phyloP scores from a whole-genome alignment of 2,329 filamentous ascomycete genomes.

The Huntiella savannae region DNA sequence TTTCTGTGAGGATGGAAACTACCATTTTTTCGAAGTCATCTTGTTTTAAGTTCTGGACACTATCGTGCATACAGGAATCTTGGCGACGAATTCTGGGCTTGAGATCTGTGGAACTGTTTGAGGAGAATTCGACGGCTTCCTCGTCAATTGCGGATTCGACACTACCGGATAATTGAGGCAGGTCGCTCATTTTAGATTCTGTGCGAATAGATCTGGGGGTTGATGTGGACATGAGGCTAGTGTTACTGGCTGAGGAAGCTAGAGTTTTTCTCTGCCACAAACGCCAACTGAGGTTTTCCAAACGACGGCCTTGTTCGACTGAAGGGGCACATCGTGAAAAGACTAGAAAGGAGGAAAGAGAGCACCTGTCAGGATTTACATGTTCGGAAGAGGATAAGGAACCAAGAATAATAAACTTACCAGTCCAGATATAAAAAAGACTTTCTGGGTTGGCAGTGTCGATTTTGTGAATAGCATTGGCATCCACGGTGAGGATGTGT shows the following conservation, averaged over 20 bases:
- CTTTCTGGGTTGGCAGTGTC: slow-evolving; percentile 85
- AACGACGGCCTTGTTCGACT: slow-evolving; percentile 73
- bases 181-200: slow-evolving; percentile 26
- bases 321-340: slow-evolving; percentile 90
- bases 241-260: slow-evolving; percentile 41
- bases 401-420: slow-evolving; percentile 35
- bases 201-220: slow-evolving; percentile 30
- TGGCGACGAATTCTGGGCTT: slow-evolving; percentile 50
- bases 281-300: slow-evolving; percentile 93
- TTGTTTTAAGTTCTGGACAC: slow-evolving; percentile 42
- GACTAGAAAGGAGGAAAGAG: slow-evolving; percentile 30
- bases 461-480: slow-evolving; percentile 81
- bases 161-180: slow-evolving; percentile 59
- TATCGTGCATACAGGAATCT: slow-evolving; percentile 40
- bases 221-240: slow-evolving; percentile 29
- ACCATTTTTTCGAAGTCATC: slow-evolving; percentile 89
- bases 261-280: slow-evolving; percentile 89
- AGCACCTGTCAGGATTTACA: not conserved
- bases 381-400: not conserved
- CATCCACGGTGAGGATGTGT: slow-evolving; percentile 79
- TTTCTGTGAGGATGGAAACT: slow-evolving; percentile 77
- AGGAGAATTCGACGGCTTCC: slow-evolving; percentile 39
- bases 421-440: slow-evolving; percentile 92
- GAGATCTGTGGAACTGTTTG: slow-evolving; percentile 38
- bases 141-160: slow-evolving; percentile 51